Conservation (phyloP, 768 basidiomycete species). For the Boletus rex-veris region DNA sequence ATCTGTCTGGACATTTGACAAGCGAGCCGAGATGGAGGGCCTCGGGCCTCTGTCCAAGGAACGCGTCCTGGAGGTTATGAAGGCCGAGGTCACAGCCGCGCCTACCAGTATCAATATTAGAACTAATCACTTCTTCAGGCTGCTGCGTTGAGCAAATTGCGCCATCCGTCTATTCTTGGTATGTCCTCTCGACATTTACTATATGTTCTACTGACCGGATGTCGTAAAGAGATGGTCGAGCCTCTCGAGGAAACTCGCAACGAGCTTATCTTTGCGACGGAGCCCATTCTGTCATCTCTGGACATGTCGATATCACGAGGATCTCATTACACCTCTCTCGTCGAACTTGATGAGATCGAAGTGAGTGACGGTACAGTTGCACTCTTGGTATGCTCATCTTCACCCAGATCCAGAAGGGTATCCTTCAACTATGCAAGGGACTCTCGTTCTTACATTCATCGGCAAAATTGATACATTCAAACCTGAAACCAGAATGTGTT, state of each 20-base stretch:
- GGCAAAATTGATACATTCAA: slow-evolving; percentile 88
- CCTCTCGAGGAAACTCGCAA: slow-evolving; percentile 90
- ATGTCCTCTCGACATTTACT: slow-evolving; percentile 14
- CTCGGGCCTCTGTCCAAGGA: slow-evolving; percentile 64
- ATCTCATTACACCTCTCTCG: slow-evolving; percentile 49
- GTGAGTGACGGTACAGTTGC: slow-evolving; percentile 38
- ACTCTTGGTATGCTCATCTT: slow-evolving; percentile 4
- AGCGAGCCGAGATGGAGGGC: slow-evolving; percentile 73
- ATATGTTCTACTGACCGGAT: slow-evolving; percentile 2
- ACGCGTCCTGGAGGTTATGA: slow-evolving; percentile 76
- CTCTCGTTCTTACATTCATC: slow-evolving; percentile 88
- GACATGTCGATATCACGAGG: slow-evolving; percentile 71
- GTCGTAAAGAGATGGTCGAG: slow-evolving; percentile 84
- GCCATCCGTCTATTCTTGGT: slow-evolving; percentile 94
- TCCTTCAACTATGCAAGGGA: slow-evolving; percentile 88
- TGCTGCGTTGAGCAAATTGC: slow-evolving; percentile 73
- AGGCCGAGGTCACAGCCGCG: slow-evolving; percentile 68
- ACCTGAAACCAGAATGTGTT: slow-evolving; percentile 82
- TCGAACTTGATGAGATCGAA: slow-evolving; percentile 96
- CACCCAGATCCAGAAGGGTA: slow-evolving; percentile 88
- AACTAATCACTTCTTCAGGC: slow-evolving; percentile 49
- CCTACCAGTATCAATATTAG: not conserved
- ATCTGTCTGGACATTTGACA: slow-evolving; percentile 91
- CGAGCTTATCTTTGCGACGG: slow-evolving; percentile 91
- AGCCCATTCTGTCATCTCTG: slow-evolving; percentile 81